Conservation (phyloP, 2,329 filamentous ascomycete species). For the Exophiala mesophila region DNA sequence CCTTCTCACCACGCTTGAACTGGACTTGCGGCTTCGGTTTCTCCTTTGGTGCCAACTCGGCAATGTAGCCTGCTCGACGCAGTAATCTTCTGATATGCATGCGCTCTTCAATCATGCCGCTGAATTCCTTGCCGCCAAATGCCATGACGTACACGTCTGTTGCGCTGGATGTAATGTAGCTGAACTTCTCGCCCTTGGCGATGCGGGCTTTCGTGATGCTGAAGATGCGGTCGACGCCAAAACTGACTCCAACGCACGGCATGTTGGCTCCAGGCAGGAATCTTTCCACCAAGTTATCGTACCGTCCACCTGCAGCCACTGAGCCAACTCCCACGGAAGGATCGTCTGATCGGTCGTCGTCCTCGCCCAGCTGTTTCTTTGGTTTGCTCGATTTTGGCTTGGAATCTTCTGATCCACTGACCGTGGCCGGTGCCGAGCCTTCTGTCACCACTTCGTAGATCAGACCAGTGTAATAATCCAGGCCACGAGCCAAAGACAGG, state of each 20-base stretch:
- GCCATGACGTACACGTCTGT: constrained; percentile 95
- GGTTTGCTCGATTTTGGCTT: constrained; percentile 47
- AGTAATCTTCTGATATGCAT: constrained; percentile 72
- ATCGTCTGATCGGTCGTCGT: constrained; percentile 69
- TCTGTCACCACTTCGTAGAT: constrained; percentile 88
- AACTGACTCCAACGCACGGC: constrained; percentile 86
- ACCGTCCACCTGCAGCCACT: constrained; percentile 83
- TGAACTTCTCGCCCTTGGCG: constrained; percentile 54
- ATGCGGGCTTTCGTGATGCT: constrained; percentile 79
- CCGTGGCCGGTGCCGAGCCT: constrained; percentile 57
- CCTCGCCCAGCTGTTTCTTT: constrained; percentile 50
- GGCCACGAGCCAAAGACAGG: constrained; percentile 78
- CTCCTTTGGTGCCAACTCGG: constrained; percentile 78
- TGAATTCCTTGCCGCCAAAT: constrained; percentile 81
- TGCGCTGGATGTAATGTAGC: constrained; percentile 31
- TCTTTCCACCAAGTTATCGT: constrained; percentile 92
- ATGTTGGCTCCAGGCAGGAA: constrained; percentile 81
- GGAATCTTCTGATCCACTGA: constrained; percentile 29
- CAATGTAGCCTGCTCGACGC: constrained; percentile 86
- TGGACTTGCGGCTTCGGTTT: constrained; percentile 79
- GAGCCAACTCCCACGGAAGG: constrained; percentile 80
- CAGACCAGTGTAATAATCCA: constrained; percentile 89
- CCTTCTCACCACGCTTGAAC: constrained; percentile 82
- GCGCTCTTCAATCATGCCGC: constrained; percentile 73
- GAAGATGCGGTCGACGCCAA: constrained; percentile 93